Evolutionary conservation across 2,329 filamentous ascomycete species (phyloP).

Genomic region (Penicillium concentricum): DNA sequence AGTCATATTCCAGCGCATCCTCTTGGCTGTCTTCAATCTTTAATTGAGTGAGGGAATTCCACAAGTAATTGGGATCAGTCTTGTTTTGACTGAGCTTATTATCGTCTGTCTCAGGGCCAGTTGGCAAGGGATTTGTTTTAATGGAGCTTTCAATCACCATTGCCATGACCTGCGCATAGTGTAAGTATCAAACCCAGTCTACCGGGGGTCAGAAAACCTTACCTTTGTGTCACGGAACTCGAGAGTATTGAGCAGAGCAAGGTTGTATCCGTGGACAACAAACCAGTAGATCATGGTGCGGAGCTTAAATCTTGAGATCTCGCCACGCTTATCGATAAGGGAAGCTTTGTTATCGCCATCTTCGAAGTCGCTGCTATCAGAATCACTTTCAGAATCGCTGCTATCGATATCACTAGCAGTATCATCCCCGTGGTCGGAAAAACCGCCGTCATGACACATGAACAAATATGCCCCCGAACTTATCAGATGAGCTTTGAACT

Average conservation of each 20-base stretch:
- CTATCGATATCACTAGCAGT: neutral
- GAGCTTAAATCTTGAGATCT: constrained; percentile 29
- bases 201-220: constrained; percentile 2
- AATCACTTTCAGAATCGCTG: neutral
- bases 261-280: constrained; percentile 56
- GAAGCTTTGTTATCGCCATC: neutral
- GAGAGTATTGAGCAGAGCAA: constrained; percentile 63
- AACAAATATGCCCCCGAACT: constrained; percentile 62
- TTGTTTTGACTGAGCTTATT: neutral
- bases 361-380: neutral
- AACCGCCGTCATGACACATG: constrained; percentile 64
- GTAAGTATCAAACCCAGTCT: neutral
- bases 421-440: neutral
- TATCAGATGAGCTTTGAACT: constrained; percentile 58
- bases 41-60: neutral
- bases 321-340: neutral
- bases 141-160: constrained; percentile 20
- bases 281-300: constrained; percentile 57
- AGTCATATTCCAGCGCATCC: neutral
- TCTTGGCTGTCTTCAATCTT: neutral
- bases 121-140: neutral
- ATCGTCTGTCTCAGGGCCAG: neutral
- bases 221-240: constrained; percentile 66
- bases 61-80: neutral
- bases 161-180: constrained; percentile 18